A percentile compares a stretch with the other conserved stretches of the same genome.
These are phyloP conservation scores for Beauveria sp. DNA, from an alignment of 2,329 filamentous ascomycete genomes.

Conservation along the genomic window DNA sequence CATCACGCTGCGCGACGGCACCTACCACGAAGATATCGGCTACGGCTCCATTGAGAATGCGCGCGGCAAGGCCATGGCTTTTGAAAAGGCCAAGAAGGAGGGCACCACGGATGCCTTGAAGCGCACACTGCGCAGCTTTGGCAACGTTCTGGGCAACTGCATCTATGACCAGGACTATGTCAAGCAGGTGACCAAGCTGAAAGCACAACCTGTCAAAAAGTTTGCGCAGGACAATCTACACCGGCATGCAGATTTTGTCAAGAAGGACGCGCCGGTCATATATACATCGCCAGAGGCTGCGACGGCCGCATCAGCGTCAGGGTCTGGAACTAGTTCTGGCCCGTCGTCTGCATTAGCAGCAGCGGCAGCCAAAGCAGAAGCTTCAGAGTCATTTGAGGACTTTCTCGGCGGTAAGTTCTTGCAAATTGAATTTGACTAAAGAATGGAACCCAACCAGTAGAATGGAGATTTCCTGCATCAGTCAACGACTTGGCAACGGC, in stretches of 20 bases:
- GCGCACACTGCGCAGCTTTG: slow-evolving; percentile 81
- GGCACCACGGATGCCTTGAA: slow-evolving; percentile 93
- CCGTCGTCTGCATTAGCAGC: slow-evolving; percentile 33
- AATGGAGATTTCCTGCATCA: background rate
- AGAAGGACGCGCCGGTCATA: slow-evolving; percentile 38
- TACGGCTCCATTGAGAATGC: slow-evolving; percentile 96
- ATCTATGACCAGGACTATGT: slow-evolving; percentile 96
- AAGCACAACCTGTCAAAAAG: slow-evolving; percentile 61
- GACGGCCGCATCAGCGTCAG: background rate
- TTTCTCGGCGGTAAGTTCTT: slow-evolving; percentile 37
- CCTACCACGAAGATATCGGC: slow-evolving; percentile 95
- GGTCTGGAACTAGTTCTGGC: background rate
- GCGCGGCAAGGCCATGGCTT: slow-evolving; percentile 89
- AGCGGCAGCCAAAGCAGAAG: slow-evolving; percentile 2
- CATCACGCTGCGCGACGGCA: slow-evolving; percentile 84
- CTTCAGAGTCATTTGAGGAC: slow-evolving; percentile 40
- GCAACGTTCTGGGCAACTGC: slow-evolving; percentile 96
- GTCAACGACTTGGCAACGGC: background rate
- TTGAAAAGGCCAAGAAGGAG: slow-evolving; percentile 98
- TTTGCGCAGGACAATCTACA: slow-evolving; percentile 77
- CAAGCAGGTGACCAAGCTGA: slow-evolving; percentile 82
- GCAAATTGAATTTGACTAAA: background rate
- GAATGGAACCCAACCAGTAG: background rate
- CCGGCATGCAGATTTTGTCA: slow-evolving; percentile 69
- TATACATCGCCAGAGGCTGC: background rate